Evolutionary conservation across 108 stramenopile species (phyloP).

Genomic region (Mediolabrus comicus): DNA sequence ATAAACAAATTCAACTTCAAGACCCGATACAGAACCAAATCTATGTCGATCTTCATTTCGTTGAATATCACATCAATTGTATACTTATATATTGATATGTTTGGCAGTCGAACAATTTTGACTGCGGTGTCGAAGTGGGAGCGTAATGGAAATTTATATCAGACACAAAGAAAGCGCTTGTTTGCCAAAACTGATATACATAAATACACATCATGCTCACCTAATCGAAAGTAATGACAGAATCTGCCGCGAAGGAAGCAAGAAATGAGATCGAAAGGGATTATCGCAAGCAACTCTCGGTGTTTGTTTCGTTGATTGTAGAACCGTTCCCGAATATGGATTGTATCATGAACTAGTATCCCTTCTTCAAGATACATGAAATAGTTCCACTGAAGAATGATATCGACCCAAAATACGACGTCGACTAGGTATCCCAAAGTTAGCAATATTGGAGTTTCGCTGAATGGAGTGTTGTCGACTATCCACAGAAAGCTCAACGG

Average conservation of each 20-base stretch:
- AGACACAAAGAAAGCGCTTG: neutral
- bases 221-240: slow-evolving; percentile 27
- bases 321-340: slow-evolving; percentile 32
- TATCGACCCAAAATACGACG: slow-evolving; percentile 27
- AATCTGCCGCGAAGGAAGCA: slow-evolving; percentile 6
- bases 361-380: slow-evolving; percentile 45
- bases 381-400: slow-evolving; percentile 23
- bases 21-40: slow-evolving; percentile 38
- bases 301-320: neutral
- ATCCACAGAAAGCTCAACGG: slow-evolving; percentile 32
- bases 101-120: slow-evolving; percentile 31
- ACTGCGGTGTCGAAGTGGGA: neutral
- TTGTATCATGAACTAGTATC: slow-evolving; percentile 22
- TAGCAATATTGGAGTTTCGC: slow-evolving; percentile 12
- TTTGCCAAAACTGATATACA: no score
- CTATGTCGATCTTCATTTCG: slow-evolving; percentile 64
- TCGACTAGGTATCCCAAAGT: slow-evolving; percentile 33
- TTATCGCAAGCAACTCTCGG: slow-evolving; percentile 16
- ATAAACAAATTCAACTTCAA: slow-evolving; percentile 39
- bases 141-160: neutral
- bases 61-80: slow-evolving; percentile 25
- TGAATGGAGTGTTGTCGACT: slow-evolving; percentile 20
- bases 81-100: slow-evolving; percentile 21
- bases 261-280: slow-evolving; percentile 37
- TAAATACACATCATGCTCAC: neutral